phyloP scores from a whole-genome alignment of 2,329 filamentous ascomycete genomes.

The Ciborinia camelliae region DNA sequence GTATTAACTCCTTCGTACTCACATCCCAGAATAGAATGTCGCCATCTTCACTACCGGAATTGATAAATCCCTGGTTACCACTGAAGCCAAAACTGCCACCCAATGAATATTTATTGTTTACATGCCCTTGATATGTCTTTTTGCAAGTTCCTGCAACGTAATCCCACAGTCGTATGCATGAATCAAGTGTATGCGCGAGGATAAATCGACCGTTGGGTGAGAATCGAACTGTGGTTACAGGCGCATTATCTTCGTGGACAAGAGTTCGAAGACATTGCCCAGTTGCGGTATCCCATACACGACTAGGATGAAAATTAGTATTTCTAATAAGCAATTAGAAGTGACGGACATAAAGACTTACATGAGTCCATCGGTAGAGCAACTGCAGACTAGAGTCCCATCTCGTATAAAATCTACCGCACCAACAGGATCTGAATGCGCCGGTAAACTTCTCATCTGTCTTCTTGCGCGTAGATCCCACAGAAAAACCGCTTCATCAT shows the following conservation, averaged over 20 bases:
- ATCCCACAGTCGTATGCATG: conserved; percentile 88
- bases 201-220: conserved; percentile 92
- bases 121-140: conserved; percentile 95
- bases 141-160: conserved; percentile 88
- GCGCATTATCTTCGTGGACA: conserved; percentile 92
- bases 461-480: conserved; percentile 91
- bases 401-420: conserved; percentile 92
- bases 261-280: conserved; percentile 93
- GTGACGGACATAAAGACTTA: conserved; percentile 41
- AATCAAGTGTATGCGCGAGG: conserved; percentile 87
- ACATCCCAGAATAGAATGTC: conserved; percentile 88
- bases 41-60: conserved; percentile 84
- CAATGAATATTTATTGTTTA: conserved; percentile 81
- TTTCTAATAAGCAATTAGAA: background rate
- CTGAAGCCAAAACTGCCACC: conserved; percentile 77
- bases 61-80: conserved; percentile 58
- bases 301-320: conserved; percentile 44
- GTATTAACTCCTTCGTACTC: conserved; percentile 75
- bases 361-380: conserved; percentile 87
- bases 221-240: conserved; percentile 86
- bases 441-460: conserved; percentile 85
- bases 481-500: conserved; percentile 94
- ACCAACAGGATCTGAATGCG: conserved; percentile 90
- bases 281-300: conserved; percentile 93
- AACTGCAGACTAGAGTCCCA: conserved; percentile 87